Base-by-base conservation (phyloP, 805 yeast species). In the Starmerella etchellsii region DNA sequence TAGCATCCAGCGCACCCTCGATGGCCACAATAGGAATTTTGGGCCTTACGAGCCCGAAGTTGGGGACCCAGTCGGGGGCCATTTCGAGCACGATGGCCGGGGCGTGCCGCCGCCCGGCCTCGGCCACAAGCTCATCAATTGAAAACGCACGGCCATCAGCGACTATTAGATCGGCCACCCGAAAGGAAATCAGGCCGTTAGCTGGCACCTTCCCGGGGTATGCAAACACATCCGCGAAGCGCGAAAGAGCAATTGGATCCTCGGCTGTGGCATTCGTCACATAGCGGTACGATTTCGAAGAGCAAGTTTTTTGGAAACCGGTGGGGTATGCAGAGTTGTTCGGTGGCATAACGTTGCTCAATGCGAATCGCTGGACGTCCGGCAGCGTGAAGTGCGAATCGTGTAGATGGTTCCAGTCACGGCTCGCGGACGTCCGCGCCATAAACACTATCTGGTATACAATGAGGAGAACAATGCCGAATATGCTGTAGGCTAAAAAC, bases 361-460 rank as follows among this genome's bases (percentile, higher is more conserved):
- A 19, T 11, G 35, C 41, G 15, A 35, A 34, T 9, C 55, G 47
- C 38, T 51, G 45, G 11, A 46, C 32, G 33, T 43, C 43, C 18
- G 31, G 45, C 15, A 36, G 33, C 5, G 54, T 41, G 35, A 49
- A 37, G 28, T 26, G 29, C 31, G 37, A 15, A 20, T 29, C 29
- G 31, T 52, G 57, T 10, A 52, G 31, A 31, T 53, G 57, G 34
- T 51, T 45, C 54, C 52, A 51, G 36, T 53, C 55, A 13, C 57
- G 54, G 27, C 32, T 34, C 9, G 48, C 50, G 10, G 57, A 53
- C 15, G 57, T 53, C 16, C 56, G 51, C 3, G 56, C 51, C 39
- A 53, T 43, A 29, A 53, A 53, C 7, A 53, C 44, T n/a, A 53
- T 35, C 35, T 52, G 50, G 35, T 49, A 52, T n/a, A 51, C 31